phyloP scores from a whole-genome alignment of 257 asterid genomes.

The Solanum sejunctum region DNA sequence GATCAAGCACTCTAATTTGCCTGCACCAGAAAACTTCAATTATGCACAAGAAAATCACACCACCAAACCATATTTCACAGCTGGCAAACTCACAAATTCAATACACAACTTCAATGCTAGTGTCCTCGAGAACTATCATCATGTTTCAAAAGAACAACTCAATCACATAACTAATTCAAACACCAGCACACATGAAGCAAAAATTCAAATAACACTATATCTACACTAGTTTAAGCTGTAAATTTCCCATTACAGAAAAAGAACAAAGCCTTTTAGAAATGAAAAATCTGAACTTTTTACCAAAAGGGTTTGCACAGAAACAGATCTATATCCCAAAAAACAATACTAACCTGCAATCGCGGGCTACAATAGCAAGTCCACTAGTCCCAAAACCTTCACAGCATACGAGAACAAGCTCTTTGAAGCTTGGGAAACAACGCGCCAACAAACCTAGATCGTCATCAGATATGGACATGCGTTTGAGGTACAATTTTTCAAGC shows the following conservation, averaged over 20 bases:
- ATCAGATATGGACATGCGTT: conserved; percentile 31
- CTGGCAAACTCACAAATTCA: neutral
- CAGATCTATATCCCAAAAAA: conserved; percentile 5
- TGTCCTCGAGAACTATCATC: neutral
- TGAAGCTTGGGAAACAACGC: conserved; percentile 18
- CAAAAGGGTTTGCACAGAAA: neutral
- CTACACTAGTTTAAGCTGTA: neutral
- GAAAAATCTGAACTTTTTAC: neutral
- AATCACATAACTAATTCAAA: neutral
- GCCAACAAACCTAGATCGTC: conserved; percentile 27
- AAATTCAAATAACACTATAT: neutral
- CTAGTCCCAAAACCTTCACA: conserved; percentile 40
- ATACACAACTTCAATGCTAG: neutral
- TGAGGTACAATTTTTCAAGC: conserved; percentile 31
- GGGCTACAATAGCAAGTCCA: conserved; percentile 36
- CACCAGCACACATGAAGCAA: neutral
- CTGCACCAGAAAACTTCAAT: conserved; percentile 16
- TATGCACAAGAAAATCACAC: neutral
- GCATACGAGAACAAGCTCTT: conserved; percentile 32
- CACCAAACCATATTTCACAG: neutral
- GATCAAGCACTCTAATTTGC: conserved; percentile 37
- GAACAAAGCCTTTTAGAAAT: neutral
- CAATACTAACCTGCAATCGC: conserved; percentile 34
- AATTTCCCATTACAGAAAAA: neutral
- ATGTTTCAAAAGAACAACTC: neutral